Base-by-base conservation (phyloP, 2,329 filamentous ascomycete genomes). In the Cercospora sp. region DNA sequence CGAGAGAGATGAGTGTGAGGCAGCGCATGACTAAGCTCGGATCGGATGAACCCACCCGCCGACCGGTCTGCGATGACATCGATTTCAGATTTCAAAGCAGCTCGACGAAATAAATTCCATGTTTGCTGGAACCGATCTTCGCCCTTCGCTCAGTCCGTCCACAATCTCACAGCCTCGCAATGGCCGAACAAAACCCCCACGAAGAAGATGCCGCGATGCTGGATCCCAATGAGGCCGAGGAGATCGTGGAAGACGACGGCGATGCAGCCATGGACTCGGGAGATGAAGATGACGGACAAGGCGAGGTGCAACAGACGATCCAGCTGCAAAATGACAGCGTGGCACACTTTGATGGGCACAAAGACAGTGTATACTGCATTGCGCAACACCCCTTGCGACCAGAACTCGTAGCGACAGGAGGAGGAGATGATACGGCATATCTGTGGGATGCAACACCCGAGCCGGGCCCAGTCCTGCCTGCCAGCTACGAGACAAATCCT, bases 321-420 rank as follows among this genome's bases (percentile, higher is more conserved):
- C 82, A 88, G 51, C 85, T 98, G 6, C 88, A 95, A 71, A 99
- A 98, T 84, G 94, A 99, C 84, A 96, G 93, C 72, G 85, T 90
- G 73, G 94, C 93, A 68, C 94, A 97, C 84, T 97, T 98, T 77
- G 95, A 98, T 83, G 81, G 82, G 40, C 93, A 97, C 83, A 91
- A 89, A 74, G 93, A 97, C 85, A 94, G 91, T 69, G 91, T 99
- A 76, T 99, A 97, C 84, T 89, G 92, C 81, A 95, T 99, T 78
- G 93, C 94, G 18, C 93, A 97, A 79, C 95, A 99, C 79, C 95
- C 95, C 3, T 83, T 89, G 6, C 86, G 91, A 77, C 88, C 90
- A 5, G 85, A 89, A 20, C 89, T 98, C 68, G 85, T 98, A 68
- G 91, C 94, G 3, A 97, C 95, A 0, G 95, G 95, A 69, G 95